Evolutionary conservation across 176 grass and related monocot species (phyloP).

Genomic region (Aegilops sharonensis): DNA sequence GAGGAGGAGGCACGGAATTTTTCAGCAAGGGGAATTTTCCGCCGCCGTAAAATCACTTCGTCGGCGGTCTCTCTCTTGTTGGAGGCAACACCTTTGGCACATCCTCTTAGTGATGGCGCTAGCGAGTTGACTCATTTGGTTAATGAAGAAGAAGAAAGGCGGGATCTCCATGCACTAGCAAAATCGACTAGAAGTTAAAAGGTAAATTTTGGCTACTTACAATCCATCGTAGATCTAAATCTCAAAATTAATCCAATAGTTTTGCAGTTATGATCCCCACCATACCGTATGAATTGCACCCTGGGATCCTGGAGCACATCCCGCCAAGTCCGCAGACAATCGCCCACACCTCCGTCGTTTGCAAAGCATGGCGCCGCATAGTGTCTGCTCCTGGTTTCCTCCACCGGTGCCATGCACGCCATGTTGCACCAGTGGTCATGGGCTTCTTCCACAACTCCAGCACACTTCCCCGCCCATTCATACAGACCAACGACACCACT

Average conservation of each 20-base stretch:
- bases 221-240: neutral
- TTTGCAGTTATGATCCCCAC: neutral
- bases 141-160: neutral
- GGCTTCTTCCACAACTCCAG: constrained; percentile 16
- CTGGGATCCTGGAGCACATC: neutral
- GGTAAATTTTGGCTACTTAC: neutral
- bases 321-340: neutral
- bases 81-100: neutral
- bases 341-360: neutral
- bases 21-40: neutral
- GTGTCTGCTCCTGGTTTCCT: neutral
- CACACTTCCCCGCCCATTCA: neutral
- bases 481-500: neutral
- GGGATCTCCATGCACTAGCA: neutral
- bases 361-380: neutral
- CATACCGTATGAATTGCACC: neutral
- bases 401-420: neutral
- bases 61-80: neutral
- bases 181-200: neutral
- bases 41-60: neutral
- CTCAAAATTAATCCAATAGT: neutral
- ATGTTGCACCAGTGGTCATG: neutral
- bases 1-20: neutral
- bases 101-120: neutral
- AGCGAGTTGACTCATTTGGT: neutral